Base-by-base conservation (phyloP, 768 basidiomycete species). In the Filobasidium floriforme region DNA sequence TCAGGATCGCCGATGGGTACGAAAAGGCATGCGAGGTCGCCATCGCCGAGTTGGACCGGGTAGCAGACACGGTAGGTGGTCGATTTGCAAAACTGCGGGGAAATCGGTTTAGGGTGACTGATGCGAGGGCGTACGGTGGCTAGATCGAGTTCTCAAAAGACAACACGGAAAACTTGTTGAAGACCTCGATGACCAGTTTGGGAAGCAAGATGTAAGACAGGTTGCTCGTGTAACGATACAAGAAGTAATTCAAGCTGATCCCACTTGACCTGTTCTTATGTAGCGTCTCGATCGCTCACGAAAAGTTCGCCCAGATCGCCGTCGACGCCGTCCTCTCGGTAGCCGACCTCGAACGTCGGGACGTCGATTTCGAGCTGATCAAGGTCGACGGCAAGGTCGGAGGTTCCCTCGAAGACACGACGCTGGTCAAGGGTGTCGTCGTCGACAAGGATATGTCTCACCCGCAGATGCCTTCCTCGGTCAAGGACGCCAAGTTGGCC, bases 381-480 rank as follows among this genome's bases (percentile, higher is more conserved):
- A 98, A 99, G 79, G 94, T 98, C 15, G 91, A 96, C 71, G 94
- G 94, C 75, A 98, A 98, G 81, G 94, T 98, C 70, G 96, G 96
- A 55, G 96, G 96, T 44, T 90, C 92, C 11, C 85, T 99, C 44
- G 91, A 90, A 10, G 96, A 99, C 80, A 98, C 91, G 7, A 86
- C 85, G 51, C 85, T 99, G 72, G 94, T 99, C 82, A 89, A 89
- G 73, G 96, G 96, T 72, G 96, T 99, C 51, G 89, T 99, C 73
- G 85, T 99, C 77, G 96, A 99, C 86, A 99, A 99, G 81, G 94
- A 99, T 81, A 94, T 99, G 89, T 97, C 92, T 14, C 96, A 99
- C 75, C 89, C 94, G 4, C 92, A 96, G 79, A 99, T 99, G 96
- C 94, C 94, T 10, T 86, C 85, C 66, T 83, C 81, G 41, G 87